Evolutionary conservation across 2,329 filamentous ascomycete species (phyloP).

Genomic region (Macrophomina pseudophaseolina): DNA sequence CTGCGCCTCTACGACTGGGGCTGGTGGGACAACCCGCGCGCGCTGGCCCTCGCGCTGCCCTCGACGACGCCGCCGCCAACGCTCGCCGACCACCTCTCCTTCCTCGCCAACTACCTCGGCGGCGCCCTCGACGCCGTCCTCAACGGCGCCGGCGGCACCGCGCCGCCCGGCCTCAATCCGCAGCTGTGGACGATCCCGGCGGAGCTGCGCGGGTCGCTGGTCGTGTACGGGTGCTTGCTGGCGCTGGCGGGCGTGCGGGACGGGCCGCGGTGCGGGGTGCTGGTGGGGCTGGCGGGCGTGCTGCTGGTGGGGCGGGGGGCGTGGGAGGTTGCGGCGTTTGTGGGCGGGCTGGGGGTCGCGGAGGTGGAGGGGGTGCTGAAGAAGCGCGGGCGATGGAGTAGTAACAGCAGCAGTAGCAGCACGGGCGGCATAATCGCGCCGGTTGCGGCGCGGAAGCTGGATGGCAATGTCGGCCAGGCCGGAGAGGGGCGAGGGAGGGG

Average conservation of each 20-base stretch:
- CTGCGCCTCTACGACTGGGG: neutral
- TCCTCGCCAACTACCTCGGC: neutral
- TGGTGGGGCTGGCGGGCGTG: neutral
- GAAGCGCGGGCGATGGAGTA: slow-evolving; percentile 31
- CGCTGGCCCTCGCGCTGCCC: neutral
- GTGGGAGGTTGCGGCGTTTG: slow-evolving; percentile 39
- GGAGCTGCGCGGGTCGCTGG: slow-evolving; percentile 52
- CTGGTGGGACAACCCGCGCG: neutral
- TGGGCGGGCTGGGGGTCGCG: slow-evolving; percentile 53
- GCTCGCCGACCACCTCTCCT: neutral
- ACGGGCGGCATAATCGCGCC: neutral
- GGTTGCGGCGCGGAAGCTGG: neutral
- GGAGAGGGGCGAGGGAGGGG: too few species aligned
- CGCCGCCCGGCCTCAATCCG: slow-evolving; percentile 25
- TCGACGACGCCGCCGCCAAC: neutral
- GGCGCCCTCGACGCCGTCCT: neutral
- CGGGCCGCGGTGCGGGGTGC: neutral
- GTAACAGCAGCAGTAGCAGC: slow-evolving; percentile 50
- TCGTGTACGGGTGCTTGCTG: slow-evolving; percentile 50
- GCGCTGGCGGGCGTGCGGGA: slow-evolving; percentile 26
- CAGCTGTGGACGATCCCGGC: slow-evolving; percentile 55
- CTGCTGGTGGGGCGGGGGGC: neutral
- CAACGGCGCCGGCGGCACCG: neutral
- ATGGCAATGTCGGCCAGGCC: too few species aligned
- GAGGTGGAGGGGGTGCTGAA: slow-evolving; percentile 44